A percentile compares a stretch with the other conserved stretches of the same genome.
These are phyloP conservation scores for Annulohypoxylon truncatum DNA, from an alignment of 2,329 filamentous ascomycete species.

Conservation along the genomic window DNA sequence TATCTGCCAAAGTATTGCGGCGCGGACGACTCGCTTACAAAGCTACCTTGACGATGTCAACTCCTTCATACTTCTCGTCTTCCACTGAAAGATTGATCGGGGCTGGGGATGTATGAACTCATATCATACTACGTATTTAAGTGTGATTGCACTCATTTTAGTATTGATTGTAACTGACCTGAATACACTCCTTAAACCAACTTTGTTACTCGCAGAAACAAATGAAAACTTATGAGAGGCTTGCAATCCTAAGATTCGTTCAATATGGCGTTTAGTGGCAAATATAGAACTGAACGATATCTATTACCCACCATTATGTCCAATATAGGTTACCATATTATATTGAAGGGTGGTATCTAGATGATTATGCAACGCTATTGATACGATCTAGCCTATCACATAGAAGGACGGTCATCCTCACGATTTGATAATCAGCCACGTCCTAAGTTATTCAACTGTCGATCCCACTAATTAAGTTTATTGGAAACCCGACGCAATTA, in stretches of 20 bases:
- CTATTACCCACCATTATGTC: neutral
- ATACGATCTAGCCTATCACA: neutral
- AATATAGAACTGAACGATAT: neutral
- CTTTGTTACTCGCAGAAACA: neutral
- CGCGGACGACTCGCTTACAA: too few species aligned
- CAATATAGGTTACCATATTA: neutral
- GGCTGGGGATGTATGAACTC: neutral
- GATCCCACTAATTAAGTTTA: neutral
- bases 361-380: neutral
- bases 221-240: neutral
- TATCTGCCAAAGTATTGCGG: neutral
- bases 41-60: too few species aligned
- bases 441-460: neutral
- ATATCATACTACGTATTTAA: neutral
- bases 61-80: neutral
- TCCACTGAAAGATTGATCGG: neutral
- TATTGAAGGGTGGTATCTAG: neutral
- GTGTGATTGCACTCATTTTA: conserved; percentile 2
- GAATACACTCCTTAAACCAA: conserved; percentile 23
- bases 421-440: neutral
- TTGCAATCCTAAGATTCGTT: neutral
- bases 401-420: neutral
- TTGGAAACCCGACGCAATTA: neutral
- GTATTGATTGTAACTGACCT: conserved; percentile 1
- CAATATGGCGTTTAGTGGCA: neutral